phyloP scores from a whole-genome alignment of 352 stramenopile genomes.

The Pythium aristosporum region DNA sequence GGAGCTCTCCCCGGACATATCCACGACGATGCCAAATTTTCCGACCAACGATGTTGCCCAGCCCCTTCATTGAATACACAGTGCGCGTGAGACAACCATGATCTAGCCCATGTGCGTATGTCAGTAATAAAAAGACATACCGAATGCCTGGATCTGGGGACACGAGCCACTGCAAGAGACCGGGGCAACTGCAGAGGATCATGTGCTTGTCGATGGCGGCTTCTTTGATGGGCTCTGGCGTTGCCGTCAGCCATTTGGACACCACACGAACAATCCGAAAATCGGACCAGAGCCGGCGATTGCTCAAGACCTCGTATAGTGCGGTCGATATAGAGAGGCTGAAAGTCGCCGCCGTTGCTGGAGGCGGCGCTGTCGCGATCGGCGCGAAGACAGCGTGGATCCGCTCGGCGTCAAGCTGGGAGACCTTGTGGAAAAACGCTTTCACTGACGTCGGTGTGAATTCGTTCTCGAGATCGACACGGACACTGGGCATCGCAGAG shows the following conservation, averaged over 20 bases:
- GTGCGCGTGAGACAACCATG: not conserved
- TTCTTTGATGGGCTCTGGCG: slow-evolving; percentile 34
- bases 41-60: slow-evolving; percentile 62
- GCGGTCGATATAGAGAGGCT: slow-evolving; percentile 27
- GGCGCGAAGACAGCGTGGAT: slow-evolving; percentile 52
- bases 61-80: slow-evolving; percentile 33
- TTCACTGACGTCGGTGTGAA: slow-evolving; percentile 73
- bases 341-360: not conserved
- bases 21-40: slow-evolving; percentile 42
- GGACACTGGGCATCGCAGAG: slow-evolving; percentile 65
- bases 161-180: slow-evolving; percentile 73
- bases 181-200: slow-evolving; percentile 54
- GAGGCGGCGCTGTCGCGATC: not conserved
- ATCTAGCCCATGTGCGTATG: not conserved
- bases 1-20: slow-evolving; percentile 45
- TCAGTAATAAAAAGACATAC: slow-evolving; percentile 34
- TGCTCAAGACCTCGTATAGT: slow-evolving; percentile 78
- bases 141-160: slow-evolving; percentile 76
- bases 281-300: slow-evolving; percentile 76
- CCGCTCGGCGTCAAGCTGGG: slow-evolving; percentile 67
- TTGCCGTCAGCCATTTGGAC: slow-evolving; percentile 58
- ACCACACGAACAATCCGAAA: slow-evolving; percentile 77
- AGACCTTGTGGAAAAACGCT: slow-evolving; percentile 75
- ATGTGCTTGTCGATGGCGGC: slow-evolving; percentile 40
- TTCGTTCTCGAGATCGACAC: slow-evolving; percentile 73